Evolutionary conservation across 83 land plant genomes (phyloP).

Genomic region (Thuja plicata): DNA sequence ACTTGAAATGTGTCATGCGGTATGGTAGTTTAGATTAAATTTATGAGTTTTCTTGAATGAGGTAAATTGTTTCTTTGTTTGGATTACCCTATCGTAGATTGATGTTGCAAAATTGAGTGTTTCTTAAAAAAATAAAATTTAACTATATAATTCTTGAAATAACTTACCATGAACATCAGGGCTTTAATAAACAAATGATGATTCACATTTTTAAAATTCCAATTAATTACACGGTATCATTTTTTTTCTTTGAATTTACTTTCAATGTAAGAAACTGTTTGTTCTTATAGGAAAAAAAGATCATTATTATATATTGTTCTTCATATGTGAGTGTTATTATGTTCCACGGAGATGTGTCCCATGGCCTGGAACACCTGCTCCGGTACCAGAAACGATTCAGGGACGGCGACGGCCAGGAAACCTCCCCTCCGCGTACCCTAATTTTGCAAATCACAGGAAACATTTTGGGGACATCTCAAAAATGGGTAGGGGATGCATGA

Average conservation of each 20-base stretch:
- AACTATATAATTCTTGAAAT: too few relatives aligned
- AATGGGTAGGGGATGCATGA: too few relatives aligned
- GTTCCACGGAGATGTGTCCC: too few relatives aligned
- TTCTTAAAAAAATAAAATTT: neutral
- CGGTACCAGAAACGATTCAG: too few relatives aligned
- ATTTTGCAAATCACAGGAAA: too few relatives aligned
- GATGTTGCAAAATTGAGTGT: neutral
- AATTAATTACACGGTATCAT: neutral
- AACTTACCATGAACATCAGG: neutral
- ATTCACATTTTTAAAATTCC: neutral
- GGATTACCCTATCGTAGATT: neutral
- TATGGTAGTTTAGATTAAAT: neutral
- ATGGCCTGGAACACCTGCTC: too few relatives aligned
- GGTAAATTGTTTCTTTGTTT: neutral
- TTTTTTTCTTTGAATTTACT: neutral
- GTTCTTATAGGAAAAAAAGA: neutral
- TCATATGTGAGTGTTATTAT: neutral
- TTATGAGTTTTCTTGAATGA: neutral
- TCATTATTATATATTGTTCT: neutral
- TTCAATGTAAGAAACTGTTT: neutral
- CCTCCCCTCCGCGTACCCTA: too few relatives aligned
- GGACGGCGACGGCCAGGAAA: too few relatives aligned
- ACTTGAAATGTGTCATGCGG: constrained; percentile 2
- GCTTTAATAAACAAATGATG: neutral
- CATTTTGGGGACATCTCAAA: too few relatives aligned